A percentile compares a stretch with the other conserved stretches of the same genome.
Evolutionary conservation across 306 rosid species (phyloP).

Genomic region (Dalbergia cultrata): DNA sequence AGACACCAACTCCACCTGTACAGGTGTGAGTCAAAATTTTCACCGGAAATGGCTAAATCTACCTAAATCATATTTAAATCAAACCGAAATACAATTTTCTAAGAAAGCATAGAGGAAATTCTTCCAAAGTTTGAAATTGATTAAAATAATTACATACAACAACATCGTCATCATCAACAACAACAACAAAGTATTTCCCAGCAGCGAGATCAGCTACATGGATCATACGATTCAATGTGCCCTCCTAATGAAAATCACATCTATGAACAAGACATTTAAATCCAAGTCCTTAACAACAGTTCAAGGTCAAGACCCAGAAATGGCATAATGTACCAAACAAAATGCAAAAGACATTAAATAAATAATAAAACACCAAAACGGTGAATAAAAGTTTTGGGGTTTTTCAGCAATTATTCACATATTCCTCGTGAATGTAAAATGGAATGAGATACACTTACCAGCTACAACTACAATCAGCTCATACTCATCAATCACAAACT

Average conservation of each 20-base stretch:
- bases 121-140: constrained; percentile 18
- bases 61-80: constrained; percentile 15
- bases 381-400: background rate
- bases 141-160: background rate
- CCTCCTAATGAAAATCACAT: background rate
- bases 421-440: background rate
- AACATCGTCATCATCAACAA: background rate
- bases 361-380: background rate
- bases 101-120: constrained; percentile 19
- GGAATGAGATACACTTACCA: background rate
- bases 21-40: constrained; percentile 40
- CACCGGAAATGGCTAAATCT: constrained; percentile 33
- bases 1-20: constrained; percentile 46
- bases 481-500: background rate
- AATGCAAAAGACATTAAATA: background rate
- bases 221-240: background rate
- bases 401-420: background rate
- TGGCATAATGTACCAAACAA: background rate
- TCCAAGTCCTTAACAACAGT: background rate
- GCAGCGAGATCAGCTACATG: background rate
- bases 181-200: background rate
- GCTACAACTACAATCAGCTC: constrained; percentile 37
- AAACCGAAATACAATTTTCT: constrained; percentile 2
- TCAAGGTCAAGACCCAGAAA: background rate
- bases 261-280: background rate